Percentiles rank a stretch among this genome's conserved stretches.
phyloP scores from a whole-genome alignment of 495 filamentous ascomycete species.

The Thermochaetoides thermophila region DNA sequence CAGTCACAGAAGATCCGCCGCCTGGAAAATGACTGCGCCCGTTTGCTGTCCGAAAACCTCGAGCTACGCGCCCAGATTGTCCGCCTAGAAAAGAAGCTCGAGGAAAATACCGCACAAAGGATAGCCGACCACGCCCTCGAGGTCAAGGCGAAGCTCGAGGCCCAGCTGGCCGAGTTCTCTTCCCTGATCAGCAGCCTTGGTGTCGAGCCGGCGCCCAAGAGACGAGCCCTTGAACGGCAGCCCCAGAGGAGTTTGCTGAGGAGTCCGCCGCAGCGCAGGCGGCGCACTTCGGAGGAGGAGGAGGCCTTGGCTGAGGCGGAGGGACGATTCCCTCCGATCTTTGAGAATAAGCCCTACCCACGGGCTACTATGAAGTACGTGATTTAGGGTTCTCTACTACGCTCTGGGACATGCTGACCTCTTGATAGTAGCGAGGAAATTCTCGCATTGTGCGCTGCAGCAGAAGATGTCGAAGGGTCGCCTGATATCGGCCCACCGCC shows the following conservation, averaged over 20 bases:
- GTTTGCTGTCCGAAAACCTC: slow-evolving; percentile 76
- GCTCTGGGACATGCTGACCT: slow-evolving; percentile 4
- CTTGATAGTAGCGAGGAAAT: slow-evolving; percentile 25
- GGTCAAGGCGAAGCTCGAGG: slow-evolving; percentile 55
- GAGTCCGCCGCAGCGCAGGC: slow-evolving; percentile 28
- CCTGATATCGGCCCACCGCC: slow-evolving; percentile 53
- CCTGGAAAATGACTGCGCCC: slow-evolving; percentile 71
- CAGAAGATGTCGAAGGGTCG: slow-evolving; percentile 37
- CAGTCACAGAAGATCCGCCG: slow-evolving; percentile 81
- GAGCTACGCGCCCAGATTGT: slow-evolving; percentile 65
- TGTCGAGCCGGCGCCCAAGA: slow-evolving; percentile 28
- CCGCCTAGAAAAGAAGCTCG: slow-evolving; percentile 51
- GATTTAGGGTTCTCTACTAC: too few relatives aligned
- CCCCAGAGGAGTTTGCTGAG: slow-evolving; percentile 14
- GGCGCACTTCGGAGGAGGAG: slow-evolving; percentile 34
- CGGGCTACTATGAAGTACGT: slow-evolving; percentile 60
- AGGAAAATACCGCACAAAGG: slow-evolving; percentile 30
- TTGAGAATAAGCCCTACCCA: slow-evolving; percentile 67
- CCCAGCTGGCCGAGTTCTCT: slow-evolving; percentile 51
- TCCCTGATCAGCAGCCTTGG: slow-evolving; percentile 50
- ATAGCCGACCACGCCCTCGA: slow-evolving; percentile 48
- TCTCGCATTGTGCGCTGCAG: slow-evolving; percentile 33
- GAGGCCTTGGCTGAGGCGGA: slow-evolving; percentile 42
- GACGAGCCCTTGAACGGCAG: slow-evolving; percentile 19
- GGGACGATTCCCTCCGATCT: slow-evolving; percentile 63